phyloP scores from a whole-genome alignment of 2,329 filamentous ascomycete genomes.

The Sclerotinia spermophila region DNA sequence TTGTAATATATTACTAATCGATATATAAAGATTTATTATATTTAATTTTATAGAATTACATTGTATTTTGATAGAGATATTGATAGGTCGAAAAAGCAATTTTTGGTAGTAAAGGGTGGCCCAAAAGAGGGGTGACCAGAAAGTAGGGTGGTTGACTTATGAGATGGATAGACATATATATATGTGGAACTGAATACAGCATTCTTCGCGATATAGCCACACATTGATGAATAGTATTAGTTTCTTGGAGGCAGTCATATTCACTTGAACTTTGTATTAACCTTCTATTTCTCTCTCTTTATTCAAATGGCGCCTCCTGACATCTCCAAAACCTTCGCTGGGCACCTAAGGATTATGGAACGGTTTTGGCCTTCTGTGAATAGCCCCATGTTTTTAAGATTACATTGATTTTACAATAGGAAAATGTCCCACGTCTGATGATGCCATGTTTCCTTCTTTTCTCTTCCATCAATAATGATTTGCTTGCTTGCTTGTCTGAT shows the following conservation, averaged over 20 bases:
- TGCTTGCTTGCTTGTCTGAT: not conserved
- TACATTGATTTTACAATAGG: no score
- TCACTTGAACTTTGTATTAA: not conserved
- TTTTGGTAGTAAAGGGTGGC: no score
- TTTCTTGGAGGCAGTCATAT: fast-evolving
- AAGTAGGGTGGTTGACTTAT: no score
- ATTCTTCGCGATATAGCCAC: not conserved
- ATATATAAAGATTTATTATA: no score
- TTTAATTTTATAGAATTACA: no score
- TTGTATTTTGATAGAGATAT: no score
- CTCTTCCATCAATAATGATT: not conserved
- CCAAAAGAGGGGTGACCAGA: no score
- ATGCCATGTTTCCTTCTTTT: not conserved
- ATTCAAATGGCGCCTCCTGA: fast-evolving
- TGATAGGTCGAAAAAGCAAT: no score
- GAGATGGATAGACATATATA: not conserved
- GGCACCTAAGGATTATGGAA: not conserved
- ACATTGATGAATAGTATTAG: no score
- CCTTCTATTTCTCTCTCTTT: not conserved
- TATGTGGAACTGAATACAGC: not conserved
- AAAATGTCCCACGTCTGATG: not conserved
- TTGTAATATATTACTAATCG: no score
- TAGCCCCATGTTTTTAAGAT: not conserved
- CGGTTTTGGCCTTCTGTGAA: not conserved
- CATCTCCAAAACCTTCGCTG: not conserved